Evolutionary conservation across 1,284 basidiomycete species (phyloP).

Genomic region (Entoloma clypeatum): DNA sequence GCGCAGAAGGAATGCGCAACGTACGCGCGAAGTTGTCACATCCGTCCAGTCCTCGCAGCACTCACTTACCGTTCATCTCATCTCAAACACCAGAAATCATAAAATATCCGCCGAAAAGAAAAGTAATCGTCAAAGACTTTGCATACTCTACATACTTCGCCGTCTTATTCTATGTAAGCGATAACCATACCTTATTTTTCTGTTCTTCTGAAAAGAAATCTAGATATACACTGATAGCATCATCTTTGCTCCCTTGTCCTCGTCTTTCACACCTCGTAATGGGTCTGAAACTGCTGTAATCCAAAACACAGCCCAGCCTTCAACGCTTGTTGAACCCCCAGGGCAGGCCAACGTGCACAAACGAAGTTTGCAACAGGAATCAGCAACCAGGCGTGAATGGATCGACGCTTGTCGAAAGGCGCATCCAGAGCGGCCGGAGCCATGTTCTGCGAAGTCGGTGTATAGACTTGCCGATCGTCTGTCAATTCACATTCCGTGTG

Average conservation of each 20-base stretch:
- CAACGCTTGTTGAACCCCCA: conserved; percentile 29
- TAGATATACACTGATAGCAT: conserved; percentile 85
- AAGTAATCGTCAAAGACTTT: conserved; percentile 70
- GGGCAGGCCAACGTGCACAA: conserved; percentile 30
- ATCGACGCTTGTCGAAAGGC: conserved; percentile 57
- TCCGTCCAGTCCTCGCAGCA: conserved; percentile 22
- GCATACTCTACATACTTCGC: conserved; percentile 83
- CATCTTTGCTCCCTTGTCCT: conserved; percentile 81
- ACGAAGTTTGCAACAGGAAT: conserved; percentile 31
- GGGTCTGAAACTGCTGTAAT: conserved; percentile 18
- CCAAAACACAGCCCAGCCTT: conserved; percentile 21
- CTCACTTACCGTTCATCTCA: conserved; percentile 1
- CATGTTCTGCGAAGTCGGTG: conserved; percentile 85
- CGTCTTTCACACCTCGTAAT: conserved; percentile 43
- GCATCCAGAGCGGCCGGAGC: conserved; percentile 63
- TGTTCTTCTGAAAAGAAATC: conserved; percentile 4
- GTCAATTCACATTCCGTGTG: conserved; percentile 23
- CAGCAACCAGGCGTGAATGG: conserved; percentile 57
- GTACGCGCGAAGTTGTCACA: conserved; percentile 21
- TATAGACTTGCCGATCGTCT: conserved; percentile 82
- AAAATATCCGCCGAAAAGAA: conserved; percentile 49
- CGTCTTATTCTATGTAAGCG: conserved; percentile 75
- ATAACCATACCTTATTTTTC: conserved; percentile 1
- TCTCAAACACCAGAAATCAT: conserved; percentile 7
- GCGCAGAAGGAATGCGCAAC: conserved; percentile 24